Evolutionary conservation across 176 grass and related monocot genomes (phyloP).

Genomic region (Aegilops umbellulata): DNA sequence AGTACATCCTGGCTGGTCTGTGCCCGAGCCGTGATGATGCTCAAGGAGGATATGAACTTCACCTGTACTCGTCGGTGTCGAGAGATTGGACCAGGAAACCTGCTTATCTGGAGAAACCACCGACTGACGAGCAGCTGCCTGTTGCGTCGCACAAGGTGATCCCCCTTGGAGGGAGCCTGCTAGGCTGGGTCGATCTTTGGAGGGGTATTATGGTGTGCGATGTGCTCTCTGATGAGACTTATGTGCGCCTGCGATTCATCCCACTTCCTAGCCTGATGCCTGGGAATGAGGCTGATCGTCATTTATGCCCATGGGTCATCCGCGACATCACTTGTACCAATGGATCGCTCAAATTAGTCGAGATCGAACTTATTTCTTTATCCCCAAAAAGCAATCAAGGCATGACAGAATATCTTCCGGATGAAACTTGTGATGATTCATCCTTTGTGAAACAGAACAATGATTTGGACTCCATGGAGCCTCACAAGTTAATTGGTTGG

Average conservation of each 20-base stretch:
- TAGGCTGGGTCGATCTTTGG: not conserved
- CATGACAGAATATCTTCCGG: not conserved
- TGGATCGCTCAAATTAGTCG: not conserved
- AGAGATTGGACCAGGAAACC: not conserved
- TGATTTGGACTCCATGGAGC: too few relatives aligned
- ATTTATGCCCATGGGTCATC: not conserved
- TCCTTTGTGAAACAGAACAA: not conserved
- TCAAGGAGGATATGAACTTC: not conserved
- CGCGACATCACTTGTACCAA: not conserved
- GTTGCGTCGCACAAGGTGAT: not conserved
- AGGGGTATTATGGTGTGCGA: not conserved
- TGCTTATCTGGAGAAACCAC: not conserved
- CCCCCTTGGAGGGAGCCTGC: not conserved
- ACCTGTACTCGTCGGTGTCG: not conserved
- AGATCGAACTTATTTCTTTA: not conserved
- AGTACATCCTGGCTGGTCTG: not conserved
- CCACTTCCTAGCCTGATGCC: too few relatives aligned
- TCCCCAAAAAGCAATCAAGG: not conserved
- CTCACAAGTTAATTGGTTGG: not conserved
- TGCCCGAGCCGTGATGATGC: not conserved
- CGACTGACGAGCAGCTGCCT: not conserved
- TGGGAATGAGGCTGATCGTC: too few relatives aligned
- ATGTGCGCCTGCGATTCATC: too few relatives aligned
- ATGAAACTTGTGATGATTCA: not conserved
- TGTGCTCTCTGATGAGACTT: not conserved